These are phyloP conservation scores for Cryptosporidium tyzzeri DNA, from an alignment of 169 alveolate species.

Conservation along the genomic window DNA sequence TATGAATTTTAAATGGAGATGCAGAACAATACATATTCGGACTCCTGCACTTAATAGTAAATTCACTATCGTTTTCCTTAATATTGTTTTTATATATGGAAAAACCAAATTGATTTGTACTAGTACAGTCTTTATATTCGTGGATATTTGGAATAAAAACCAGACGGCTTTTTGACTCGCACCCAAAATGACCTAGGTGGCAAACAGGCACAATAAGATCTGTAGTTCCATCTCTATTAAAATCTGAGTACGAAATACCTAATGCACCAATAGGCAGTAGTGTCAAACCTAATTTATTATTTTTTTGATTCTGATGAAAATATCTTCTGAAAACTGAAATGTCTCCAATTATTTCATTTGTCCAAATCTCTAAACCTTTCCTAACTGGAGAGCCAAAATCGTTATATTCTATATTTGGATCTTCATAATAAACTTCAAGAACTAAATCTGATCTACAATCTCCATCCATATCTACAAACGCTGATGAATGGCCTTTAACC, in stretches of 20 bases:
- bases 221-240: constrained; percentile 86
- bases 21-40: constrained; percentile 83
- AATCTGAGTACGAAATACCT: constrained; percentile 84
- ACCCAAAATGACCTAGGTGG: constrained; percentile 11
- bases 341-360: constrained; percentile 27
- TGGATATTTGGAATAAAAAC: constrained; percentile 67
- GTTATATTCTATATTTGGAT: constrained; percentile 9
- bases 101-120: constrained; percentile 11
- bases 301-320: background rate
- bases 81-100: background rate
- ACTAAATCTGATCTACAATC: constrained; percentile 89
- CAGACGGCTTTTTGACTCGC: constrained; percentile 70
- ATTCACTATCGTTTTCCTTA: background rate
- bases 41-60: constrained; percentile 81
- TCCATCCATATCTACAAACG: constrained; percentile 88
- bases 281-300: constrained; percentile 4
- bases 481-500: constrained; percentile 82
- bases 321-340: constrained; percentile 8
- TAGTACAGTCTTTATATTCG: constrained; percentile 27
- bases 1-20: constrained; percentile 81
- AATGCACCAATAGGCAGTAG: constrained; percentile 64
- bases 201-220: constrained; percentile 86
- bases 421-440: constrained; percentile 79
- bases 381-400: background rate
- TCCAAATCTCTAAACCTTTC: constrained; percentile 67